Evolutionary conservation across 2,329 filamentous ascomycete genomes (phyloP), one percentile per base, ranked within the genome.

Genomic region (Didymella glomerata): DNA sequence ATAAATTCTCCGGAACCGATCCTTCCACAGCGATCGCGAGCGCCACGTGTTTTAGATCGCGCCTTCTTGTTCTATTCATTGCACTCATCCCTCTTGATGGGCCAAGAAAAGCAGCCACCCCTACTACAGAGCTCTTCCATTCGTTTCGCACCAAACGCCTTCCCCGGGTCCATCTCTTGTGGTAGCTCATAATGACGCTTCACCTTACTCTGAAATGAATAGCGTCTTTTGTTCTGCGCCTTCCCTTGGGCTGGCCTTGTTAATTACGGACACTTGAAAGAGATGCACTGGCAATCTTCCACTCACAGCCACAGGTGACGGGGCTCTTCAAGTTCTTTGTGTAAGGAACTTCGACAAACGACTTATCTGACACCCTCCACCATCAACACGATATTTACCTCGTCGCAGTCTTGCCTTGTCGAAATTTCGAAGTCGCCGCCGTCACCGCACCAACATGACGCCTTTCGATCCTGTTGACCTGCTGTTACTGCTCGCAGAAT

Each of bases 401-500:
- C 8, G 3, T 34, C 20, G 27, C 20, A 24, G 16, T 16, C 20
- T 34, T 20, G 49, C 28, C n/a, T 52, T 27, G 49, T 52, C 30
- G 41, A 20, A 18, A 22, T n/a, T 22, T 27, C 9, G 3, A 11
- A 27, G 18, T 47, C 22, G 28, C 25, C 36, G 22, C 20, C 28
- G 24, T 22, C 20, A 49, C 22, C 8, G 14, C 38, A 56, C 28
- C 20, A 49, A 20, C 27, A 56, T 49, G 53, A 49, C 36, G 9
- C 36, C 36, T 40, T 20, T 40, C 36, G 18, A 47, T 16, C 38
- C 40, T 3, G 3, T 16, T 2, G 46, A 56, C 10, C 40, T 56
- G 9, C 18, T 45, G 11, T 9, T 38, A 3, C n/a, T 56, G 14
- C 38, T 56, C 6, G 20, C 27, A 14, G 27, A 54, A 13, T 48